These are phyloP conservation scores for Plasmodium ovale DNA, from an alignment of 169 alveolate genomes.

Conservation along the genomic window DNA sequence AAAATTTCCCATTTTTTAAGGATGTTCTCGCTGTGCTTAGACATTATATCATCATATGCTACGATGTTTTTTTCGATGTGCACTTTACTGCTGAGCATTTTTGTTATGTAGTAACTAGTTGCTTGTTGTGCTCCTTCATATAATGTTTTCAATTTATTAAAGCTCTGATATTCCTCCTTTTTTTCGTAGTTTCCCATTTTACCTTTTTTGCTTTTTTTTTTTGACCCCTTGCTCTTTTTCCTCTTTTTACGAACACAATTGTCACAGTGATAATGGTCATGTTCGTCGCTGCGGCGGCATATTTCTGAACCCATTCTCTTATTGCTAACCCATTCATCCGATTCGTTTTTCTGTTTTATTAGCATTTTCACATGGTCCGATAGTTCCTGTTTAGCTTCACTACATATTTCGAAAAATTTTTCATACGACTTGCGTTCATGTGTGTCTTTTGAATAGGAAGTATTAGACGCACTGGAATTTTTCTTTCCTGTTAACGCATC, in stretches of 20 bases:
- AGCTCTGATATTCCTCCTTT: conserved; percentile 1
- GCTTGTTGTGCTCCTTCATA: conserved; percentile 37
- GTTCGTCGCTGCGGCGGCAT: neutral
- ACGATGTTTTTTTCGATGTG: conserved; percentile 37
- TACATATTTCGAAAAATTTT: conserved; percentile 36
- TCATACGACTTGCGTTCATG: conserved; percentile 20
- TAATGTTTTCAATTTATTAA: conserved; percentile 32
- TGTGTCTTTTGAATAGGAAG: conserved; percentile 14
- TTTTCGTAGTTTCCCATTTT: conserved; percentile 5
- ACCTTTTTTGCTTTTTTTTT: conserved; percentile 7
- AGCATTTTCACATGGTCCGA: conserved; percentile 64
- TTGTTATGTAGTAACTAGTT: conserved; percentile 26
- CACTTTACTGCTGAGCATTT: conserved; percentile 17
- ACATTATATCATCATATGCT: conserved; percentile 44
- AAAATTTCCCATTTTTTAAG: conserved; percentile 39
- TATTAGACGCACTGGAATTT: conserved; percentile 9
- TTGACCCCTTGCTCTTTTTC: conserved; percentile 7
- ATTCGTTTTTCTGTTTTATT: conserved; percentile 19
- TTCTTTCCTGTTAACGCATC: conserved; percentile 5
- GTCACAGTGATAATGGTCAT: neutral
- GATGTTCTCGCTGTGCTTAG: conserved; percentile 33
- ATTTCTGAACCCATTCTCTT: neutral
- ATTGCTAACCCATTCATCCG: neutral
- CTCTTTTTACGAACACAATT: conserved; percentile 11
- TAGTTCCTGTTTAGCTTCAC: conserved; percentile 50